Evolutionary conservation across 2,329 filamentous ascomycete genomes (phyloP).

Genomic region (Aspergillus vadensis): DNA sequence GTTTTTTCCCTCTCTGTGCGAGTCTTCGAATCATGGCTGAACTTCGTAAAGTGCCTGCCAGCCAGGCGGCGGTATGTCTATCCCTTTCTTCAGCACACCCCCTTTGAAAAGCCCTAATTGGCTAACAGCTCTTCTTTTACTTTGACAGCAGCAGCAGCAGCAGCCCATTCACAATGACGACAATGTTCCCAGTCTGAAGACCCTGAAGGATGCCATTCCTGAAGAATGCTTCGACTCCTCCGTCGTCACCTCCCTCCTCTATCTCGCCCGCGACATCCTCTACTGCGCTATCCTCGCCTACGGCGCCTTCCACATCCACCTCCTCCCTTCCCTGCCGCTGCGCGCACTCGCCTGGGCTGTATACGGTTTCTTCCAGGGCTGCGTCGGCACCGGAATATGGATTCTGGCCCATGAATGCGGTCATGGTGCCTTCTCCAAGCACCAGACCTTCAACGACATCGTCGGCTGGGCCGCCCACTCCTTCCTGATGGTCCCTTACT

Average conservation of each 20-base stretch:
- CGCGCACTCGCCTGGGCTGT: conserved; percentile 56
- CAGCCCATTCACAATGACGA: conserved; percentile 6
- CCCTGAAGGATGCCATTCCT: conserved; percentile 55
- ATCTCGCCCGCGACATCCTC: conserved; percentile 59
- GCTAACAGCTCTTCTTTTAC: not conserved
- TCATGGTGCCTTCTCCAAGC: conserved; percentile 66
- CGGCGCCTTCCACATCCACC: conserved; percentile 57
- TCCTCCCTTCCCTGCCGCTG: conserved; percentile 48
- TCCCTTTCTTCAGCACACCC: not conserved
- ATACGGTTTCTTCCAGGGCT: conserved; percentile 67
- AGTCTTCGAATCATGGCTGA: not conserved
- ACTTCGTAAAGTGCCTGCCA: not conserved
- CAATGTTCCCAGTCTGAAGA: conserved; percentile 18
- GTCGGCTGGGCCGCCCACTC: conserved; percentile 69
- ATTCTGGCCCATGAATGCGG: conserved; percentile 72
- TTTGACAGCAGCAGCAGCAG: not conserved
- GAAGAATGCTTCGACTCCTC: conserved; percentile 63
- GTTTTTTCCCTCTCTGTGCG: not conserved
- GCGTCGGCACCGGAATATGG: conserved; percentile 69
- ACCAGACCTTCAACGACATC: conserved; percentile 59
- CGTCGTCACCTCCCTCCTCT: conserved; percentile 54
- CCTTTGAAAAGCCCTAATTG: not conserved
- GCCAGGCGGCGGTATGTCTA: not conserved
- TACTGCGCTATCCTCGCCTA: conserved; percentile 54
- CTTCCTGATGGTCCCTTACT: conserved; percentile 67